Conservation (phyloP, 208 protist species). For the Wallacemonas sp. region DNA sequence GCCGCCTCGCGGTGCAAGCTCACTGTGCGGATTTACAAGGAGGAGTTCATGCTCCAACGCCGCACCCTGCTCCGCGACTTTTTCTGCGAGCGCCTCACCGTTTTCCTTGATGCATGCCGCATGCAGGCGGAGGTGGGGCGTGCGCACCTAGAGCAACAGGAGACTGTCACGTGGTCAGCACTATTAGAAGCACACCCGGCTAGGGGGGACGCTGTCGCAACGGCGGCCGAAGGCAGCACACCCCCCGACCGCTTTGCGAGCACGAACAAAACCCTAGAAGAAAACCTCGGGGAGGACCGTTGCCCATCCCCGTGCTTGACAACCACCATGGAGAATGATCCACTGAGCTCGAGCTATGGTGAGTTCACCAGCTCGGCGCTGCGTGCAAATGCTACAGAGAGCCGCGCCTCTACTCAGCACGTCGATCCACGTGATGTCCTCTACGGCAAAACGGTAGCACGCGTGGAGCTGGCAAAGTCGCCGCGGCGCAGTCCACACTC, state of each 20-base stretch:
- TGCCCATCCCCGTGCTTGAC: background rate
- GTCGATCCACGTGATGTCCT: slow-evolving; percentile 5
- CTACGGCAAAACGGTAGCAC: slow-evolving; percentile 1
- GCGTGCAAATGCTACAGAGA: background rate
- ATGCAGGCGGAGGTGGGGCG: slow-evolving; percentile 14
- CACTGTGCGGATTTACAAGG: slow-evolving; percentile 17
- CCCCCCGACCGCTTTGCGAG: background rate
- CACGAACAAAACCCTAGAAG: background rate
- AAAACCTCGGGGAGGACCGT: background rate
- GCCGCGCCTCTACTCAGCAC: background rate
- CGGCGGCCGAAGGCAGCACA: background rate
- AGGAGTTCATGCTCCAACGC: slow-evolving; percentile 41
- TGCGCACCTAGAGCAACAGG: slow-evolving; percentile 6
- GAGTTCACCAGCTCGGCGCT: background rate
- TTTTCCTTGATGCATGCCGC: slow-evolving; percentile 13
- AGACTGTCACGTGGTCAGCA: slow-evolving; percentile 6
- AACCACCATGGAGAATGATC: background rate
- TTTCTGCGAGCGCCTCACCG: slow-evolving; percentile 22
- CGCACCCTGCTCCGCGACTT: slow-evolving; percentile 25
- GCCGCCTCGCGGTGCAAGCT: slow-evolving; percentile 15
- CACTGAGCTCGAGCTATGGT: slow-evolving; percentile 2
- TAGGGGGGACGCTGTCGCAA: slow-evolving; percentile 1
- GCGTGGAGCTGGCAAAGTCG: slow-evolving; percentile 1
- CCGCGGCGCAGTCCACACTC: background rate
- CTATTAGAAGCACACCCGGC: slow-evolving; percentile 11